Base-by-base conservation (phyloP, 441 rosid genomes). In the Pelargonium citronellum region DNA sequence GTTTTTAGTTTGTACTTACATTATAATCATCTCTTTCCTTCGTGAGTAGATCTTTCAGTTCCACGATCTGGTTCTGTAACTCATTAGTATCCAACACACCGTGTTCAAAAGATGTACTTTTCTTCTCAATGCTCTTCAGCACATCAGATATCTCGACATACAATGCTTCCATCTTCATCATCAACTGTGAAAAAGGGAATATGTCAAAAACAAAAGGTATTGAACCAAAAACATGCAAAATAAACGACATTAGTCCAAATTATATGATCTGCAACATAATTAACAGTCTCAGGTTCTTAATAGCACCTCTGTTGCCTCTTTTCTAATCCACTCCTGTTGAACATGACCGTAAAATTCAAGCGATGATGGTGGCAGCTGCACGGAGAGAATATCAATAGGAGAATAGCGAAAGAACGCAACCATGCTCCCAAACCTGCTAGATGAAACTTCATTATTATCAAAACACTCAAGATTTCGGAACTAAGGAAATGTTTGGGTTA, bases 321-420 rank as follows among this genome's bases (percentile, higher is more conserved):
- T 92, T 74, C 80, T 83, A 71, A 85, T 83, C 99, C 99, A 95
- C 39, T 87, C 90, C 79, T 87, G 96, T 69, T 79, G 81, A 68
- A 82, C 87, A 77, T 62, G 81, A 74, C 74, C 84, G 69, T 70
- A 82, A 80, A 95, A 92, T 72, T 85, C 93, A 82, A 95, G 87
- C 79, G 84, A 78, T 16, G 86, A 65, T 46, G 94, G 99, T 16
- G 99, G 99, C 79, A 92, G 92, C 77, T 76, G 90, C 34, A 95
- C 98, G 8, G 97, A 91, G 77, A 81, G 87, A 81, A 95, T 96
- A 76, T 83, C 79, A 75, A 95, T 89, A 67, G 98, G 86, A 13
- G 98, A 97, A 75, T 95, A 95, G 12, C 96, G 94, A 73, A 92
- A 95, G 89, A 97, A 95, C 67, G 98, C 97, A 69, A 95, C 97